Conservation (phyloP, 164 flowering plant species). For the Kalanchoe fedtschenkoi region DNA sequence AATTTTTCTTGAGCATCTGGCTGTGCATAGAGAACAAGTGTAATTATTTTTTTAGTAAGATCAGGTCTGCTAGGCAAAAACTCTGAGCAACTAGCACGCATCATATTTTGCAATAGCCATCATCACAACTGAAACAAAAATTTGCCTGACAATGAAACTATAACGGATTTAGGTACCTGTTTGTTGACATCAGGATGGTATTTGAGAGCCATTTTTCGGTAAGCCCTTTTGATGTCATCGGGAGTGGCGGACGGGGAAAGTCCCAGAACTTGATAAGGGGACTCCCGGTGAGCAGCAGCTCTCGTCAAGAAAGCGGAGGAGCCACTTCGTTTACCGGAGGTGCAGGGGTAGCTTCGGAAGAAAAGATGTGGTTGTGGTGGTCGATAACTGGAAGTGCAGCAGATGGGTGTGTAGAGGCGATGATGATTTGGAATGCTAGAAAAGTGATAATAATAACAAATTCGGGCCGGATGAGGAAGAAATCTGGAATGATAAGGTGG, state of each 20-base stretch:
- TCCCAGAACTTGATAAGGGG: constrained; percentile 83
- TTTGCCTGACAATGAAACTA: neutral
- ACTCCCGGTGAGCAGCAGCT: constrained; percentile 22
- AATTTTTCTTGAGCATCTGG: constrained; percentile 84
- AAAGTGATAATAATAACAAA: no score
- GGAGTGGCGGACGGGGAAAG: constrained; percentile 66
- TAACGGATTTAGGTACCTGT: no score
- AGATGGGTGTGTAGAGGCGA: no score
- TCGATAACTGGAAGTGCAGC: no score
- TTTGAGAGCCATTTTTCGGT: constrained; percentile 85
- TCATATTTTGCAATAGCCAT: no score
- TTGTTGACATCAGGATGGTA: constrained; percentile 96
- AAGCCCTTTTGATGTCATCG: constrained; percentile 77
- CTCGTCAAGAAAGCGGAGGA: neutral
- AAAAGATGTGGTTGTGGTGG: no score
- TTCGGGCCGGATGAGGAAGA: no score
- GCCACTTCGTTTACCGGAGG: no score
- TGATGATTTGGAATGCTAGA: no score
- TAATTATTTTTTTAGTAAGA: neutral
- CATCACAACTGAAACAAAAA: no score
- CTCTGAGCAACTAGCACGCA: neutral
- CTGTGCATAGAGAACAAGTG: constrained; percentile 23
- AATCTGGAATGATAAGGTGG: no score
- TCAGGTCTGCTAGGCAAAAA: neutral
- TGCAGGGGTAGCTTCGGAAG: no score